Evolutionary conservation across 202 grass and related monocot species (phyloP).

Genomic region (Miscanthus sacchariflorus): DNA sequence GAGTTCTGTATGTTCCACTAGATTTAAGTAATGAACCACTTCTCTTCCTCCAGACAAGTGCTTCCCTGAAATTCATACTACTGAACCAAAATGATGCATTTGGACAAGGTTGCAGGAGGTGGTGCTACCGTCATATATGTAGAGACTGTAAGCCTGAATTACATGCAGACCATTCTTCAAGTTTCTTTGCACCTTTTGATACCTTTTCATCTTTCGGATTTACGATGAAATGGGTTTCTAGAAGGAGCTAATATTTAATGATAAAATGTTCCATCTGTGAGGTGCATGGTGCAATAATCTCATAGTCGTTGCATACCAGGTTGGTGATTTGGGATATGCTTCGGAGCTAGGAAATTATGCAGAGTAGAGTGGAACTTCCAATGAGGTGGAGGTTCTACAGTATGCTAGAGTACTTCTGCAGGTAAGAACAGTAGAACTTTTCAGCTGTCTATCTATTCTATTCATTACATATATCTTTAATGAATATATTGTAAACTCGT

Average conservation of each 20-base stretch:
- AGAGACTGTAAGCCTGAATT: conserved; percentile 74
- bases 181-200: conserved; percentile 13
- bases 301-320: conserved; percentile 53
- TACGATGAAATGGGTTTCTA: too few species aligned
- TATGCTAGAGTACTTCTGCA: conserved; percentile 95
- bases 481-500: too few species aligned
- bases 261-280: background rate
- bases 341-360: conserved; percentile 96
- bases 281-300: background rate
- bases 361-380: conserved; percentile 95
- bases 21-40: background rate
- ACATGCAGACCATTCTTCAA: conserved; percentile 3
- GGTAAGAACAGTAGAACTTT: conserved; percentile 50
- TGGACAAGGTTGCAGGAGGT: conserved; percentile 99
- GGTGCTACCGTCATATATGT: conserved; percentile 98
- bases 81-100: conserved; percentile 94
- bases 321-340: conserved; percentile 94
- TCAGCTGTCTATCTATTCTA: background rate
- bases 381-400: conserved; percentile 94
- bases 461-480: too few species aligned
- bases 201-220: background rate
- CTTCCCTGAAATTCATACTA: conserved; percentile 94
- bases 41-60: conserved; percentile 81
- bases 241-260: background rate
- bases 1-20: too few species aligned